phyloP scores from a whole-genome alignment of 345 rosid species.

The Ceriops decandra region DNA sequence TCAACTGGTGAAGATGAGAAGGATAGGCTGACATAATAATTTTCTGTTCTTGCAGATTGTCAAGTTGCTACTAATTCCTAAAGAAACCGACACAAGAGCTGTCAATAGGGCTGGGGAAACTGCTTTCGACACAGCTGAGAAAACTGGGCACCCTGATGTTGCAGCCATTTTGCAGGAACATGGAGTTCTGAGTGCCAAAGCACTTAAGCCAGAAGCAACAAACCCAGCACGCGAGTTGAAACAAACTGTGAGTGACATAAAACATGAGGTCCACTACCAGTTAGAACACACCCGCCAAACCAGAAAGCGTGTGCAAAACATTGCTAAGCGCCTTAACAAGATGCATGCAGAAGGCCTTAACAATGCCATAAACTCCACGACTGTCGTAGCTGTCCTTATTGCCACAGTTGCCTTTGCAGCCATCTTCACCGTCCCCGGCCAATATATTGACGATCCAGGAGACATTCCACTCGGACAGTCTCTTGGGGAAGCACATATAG shows the following conservation, averaged over 20 bases:
- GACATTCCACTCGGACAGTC: constrained; percentile 40
- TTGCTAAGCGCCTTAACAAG: constrained; percentile 75
- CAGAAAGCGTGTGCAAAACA: constrained; percentile 75
- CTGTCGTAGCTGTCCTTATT: constrained; percentile 87
- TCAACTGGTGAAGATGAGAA: constrained; percentile 3
- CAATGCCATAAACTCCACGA: constrained; percentile 92
- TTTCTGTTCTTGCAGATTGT: constrained; percentile 52
- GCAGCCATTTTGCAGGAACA: constrained; percentile 51
- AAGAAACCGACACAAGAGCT: constrained; percentile 43
- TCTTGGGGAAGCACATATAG: constrained; percentile 79
- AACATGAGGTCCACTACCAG: constrained; percentile 87
- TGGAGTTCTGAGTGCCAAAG: constrained; percentile 68
- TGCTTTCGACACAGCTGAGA: constrained; percentile 83
- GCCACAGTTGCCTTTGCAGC: constrained; percentile 96
- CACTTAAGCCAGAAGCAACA: constrained; percentile 43
- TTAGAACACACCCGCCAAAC: constrained; percentile 89
- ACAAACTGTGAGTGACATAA: constrained; percentile 91
- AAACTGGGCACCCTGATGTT: constrained; percentile 50
- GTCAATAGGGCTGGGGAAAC: constrained; percentile 72
- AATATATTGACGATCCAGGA: constrained; percentile 51
- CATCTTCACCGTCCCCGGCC: constrained; percentile 88
- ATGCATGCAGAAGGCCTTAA: constrained; percentile 90
- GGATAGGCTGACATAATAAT: not conserved
- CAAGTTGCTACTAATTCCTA: constrained; percentile 46
- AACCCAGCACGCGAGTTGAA: constrained; percentile 75